Evolutionary conservation across 345 rosid genomes (phyloP).

Genomic region (Eucalyptus decipiens): DNA sequence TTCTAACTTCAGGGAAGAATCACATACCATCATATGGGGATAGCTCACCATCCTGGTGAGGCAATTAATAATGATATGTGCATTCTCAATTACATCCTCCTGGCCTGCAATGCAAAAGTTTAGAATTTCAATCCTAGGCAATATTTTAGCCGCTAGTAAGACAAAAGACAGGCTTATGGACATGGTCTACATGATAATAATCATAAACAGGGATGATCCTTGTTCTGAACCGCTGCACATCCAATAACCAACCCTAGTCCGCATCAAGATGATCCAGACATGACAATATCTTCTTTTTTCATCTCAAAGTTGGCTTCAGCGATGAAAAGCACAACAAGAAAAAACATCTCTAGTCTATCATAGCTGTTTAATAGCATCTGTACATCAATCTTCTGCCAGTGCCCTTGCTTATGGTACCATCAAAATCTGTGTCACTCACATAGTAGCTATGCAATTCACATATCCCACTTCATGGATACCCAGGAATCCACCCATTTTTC

Average conservation of each 20-base stretch:
- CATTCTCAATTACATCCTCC: slow-evolving; percentile 49
- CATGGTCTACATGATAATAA: background rate
- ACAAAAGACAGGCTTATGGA: background rate
- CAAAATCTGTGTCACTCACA: background rate
- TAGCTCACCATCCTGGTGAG: slow-evolving; percentile 37
- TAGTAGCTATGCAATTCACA: background rate
- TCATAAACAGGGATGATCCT: background rate
- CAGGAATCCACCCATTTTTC: background rate
- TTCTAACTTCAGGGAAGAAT: background rate
- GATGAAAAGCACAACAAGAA: background rate
- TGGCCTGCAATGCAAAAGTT: slow-evolving; percentile 34
- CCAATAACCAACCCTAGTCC: background rate
- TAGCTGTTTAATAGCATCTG: background rate
- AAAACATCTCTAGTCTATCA: background rate
- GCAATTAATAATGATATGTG: slow-evolving; percentile 42
- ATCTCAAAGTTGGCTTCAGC: background rate
- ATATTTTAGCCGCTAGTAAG: background rate
- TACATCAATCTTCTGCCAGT: background rate
- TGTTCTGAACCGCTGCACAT: background rate
- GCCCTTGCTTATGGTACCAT: background rate
- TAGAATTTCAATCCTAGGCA: background rate
- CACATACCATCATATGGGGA: slow-evolving; percentile 60
- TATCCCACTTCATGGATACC: background rate
- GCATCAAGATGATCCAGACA: background rate
- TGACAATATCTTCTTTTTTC: background rate